These are phyloP conservation scores for Diaporthe amygdali DNA, from an alignment of 2,329 filamentous ascomycete species.

Conservation along the genomic window DNA sequence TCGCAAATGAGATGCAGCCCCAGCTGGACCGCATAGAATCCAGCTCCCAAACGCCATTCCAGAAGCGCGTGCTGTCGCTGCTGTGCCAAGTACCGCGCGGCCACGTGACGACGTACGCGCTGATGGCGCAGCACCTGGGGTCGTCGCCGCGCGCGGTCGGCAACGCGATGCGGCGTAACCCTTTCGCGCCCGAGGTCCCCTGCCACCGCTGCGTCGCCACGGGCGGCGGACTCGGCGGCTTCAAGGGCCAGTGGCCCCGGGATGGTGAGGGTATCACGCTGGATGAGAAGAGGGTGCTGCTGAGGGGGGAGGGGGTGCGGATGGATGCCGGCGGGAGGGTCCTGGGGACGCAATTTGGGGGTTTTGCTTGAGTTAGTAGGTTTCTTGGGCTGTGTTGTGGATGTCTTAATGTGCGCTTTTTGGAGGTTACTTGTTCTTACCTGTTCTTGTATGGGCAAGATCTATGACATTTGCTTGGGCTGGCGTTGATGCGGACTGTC, in stretches of 20 bases:
- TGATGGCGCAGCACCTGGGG: constrained; percentile 69
- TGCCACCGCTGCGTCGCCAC: constrained; percentile 83
- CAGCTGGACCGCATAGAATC: constrained; percentile 52
- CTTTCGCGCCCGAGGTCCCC: constrained; percentile 81
- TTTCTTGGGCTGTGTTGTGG: background rate
- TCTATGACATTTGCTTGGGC: background rate
- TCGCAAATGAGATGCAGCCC: constrained; percentile 36
- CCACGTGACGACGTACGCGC: constrained; percentile 77
- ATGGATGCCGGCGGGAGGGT: constrained; percentile 67
- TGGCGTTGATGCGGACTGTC: background rate
- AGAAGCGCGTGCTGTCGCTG: constrained; percentile 71
- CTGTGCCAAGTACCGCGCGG: constrained; percentile 80
- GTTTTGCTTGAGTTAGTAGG: constrained; percentile 38
- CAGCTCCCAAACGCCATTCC: constrained; percentile 56
- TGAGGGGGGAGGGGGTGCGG: constrained; percentile 67
- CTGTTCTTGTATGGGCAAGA: background rate
- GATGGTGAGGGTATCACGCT: constrained; percentile 67
- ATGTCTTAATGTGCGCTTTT: background rate
- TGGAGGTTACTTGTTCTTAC: background rate
- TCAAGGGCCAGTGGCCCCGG: constrained; percentile 70
- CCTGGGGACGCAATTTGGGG: constrained; percentile 59
- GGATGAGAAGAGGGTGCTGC: constrained; percentile 66
- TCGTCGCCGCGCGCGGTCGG: constrained; percentile 80
- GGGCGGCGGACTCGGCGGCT: constrained; percentile 73
- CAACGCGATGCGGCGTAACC: constrained; percentile 78